Evolutionary conservation across 208 protist species (phyloP), one percentile per base, ranked within the genome.

Genomic region (Trichomonas vaginalis): DNA sequence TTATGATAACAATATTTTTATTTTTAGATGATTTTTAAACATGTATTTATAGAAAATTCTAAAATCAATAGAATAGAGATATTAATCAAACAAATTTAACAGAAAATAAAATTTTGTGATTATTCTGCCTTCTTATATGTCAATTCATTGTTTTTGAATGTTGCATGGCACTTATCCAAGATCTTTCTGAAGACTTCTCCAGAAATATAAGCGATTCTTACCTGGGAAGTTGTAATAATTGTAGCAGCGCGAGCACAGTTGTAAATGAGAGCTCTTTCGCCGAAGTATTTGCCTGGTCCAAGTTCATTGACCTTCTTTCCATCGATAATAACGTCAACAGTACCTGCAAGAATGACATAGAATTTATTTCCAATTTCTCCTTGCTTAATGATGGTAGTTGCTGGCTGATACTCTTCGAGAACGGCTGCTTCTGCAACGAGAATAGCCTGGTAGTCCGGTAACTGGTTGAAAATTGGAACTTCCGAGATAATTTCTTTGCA

Each of bases 351-450:
- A n/a, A 97, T 96, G 12, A 97, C 96, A 95, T 96, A 97, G 95
- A 98, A 98, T 21, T 96, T 45, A 79, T 98, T 96, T 32, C 97
- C 97, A 27, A 39, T 40, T 0, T 98, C 97, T 70, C 97, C 97
- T 95, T 98, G 97, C 14, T 90, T 86, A 27, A 98, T 97, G 51
- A 98, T 96, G 15, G 88, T 39, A 21, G 96, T 96, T 51, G 96
- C 97, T 42, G 96, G 82, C 3, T 96, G 37, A 88, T 97, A 97
- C 42, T 88, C 35, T 4, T 40, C 61, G 14, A 95, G 80, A 46
- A 97, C 90, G 10, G 98, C 95, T 0, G 97, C 97, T 42, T 98
- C 97, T n/a, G 97, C 96, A 2, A 98, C 83, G 27, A 95, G 83
- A 15, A 80, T 47, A 0, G n/a, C 37, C 42, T 97, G 96, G n/a